Percentiles rank a stretch among this genome's conserved stretches.
Evolutionary conservation across 2,329 filamentous ascomycete species (phyloP).

Genomic region (Harringtonia lauricola): DNA sequence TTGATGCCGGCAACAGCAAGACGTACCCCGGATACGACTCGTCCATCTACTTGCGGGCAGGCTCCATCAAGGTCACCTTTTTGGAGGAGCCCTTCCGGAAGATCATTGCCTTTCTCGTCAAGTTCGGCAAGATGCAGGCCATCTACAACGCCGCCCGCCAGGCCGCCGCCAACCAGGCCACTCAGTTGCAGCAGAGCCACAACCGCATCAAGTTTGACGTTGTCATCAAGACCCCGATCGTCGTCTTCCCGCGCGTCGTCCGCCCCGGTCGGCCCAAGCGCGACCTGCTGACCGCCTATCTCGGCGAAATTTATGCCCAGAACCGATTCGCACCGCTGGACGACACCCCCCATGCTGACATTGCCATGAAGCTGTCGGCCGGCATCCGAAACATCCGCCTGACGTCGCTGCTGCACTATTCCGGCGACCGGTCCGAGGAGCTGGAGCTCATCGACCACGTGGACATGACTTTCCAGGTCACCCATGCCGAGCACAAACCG

Average conservation of each 20-base stretch:
- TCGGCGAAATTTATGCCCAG: conserved; percentile 94
- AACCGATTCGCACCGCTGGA: conserved; percentile 84
- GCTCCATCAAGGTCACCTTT: conserved; percentile 95
- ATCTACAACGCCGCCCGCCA: conserved; percentile 95
- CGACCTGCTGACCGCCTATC: conserved; percentile 81
- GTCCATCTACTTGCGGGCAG: conserved; percentile 79
- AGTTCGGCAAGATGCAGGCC: conserved; percentile 99
- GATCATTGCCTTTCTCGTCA: conserved; percentile 95
- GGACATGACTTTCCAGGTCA: conserved; percentile 85
- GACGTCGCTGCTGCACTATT: conserved; percentile 81
- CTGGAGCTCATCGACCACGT: conserved; percentile 96
- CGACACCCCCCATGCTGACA: conserved; percentile 59
- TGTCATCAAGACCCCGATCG: conserved; percentile 85
- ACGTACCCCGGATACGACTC: conserved; percentile 91
- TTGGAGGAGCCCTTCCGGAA: conserved; percentile 95
- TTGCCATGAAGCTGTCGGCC: conserved; percentile 80
- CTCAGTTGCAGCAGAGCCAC: conserved; percentile 80
- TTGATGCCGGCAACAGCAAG: conserved; percentile 57
- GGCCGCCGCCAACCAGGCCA: conserved; percentile 87
- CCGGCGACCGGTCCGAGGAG: conserved; percentile 62
- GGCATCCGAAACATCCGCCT: conserved; percentile 88
- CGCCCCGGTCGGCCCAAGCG: conserved; percentile 57
- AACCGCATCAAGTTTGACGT: conserved; percentile 91
- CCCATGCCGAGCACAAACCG: conserved; percentile 74
- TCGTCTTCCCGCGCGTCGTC: conserved; percentile 80